Evolutionary conservation across 495 filamentous ascomycete species (phyloP), one percentile per base, ranked within the genome.

Genomic region (Cercophora scortea): DNA sequence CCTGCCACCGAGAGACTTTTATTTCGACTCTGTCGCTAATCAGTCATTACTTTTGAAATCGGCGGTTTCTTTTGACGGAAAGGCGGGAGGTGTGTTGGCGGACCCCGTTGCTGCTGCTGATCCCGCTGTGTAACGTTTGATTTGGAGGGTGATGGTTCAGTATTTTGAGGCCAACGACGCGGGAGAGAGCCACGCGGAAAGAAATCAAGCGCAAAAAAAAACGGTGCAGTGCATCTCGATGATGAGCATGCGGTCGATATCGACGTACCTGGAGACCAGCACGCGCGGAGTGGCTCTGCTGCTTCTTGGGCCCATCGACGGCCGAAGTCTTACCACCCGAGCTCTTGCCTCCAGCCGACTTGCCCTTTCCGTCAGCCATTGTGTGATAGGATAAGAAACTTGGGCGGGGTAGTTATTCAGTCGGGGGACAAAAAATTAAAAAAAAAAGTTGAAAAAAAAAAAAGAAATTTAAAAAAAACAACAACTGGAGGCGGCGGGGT

Each of bases 211-310:
- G 57, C 57, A n/a, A n/a, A n/a, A 57, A 42, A 56, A 40, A 25
- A 54, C 16, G 42, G 54, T 57, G 55, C 54, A 64, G 57, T 49
- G 12, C 41, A 43, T 38, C 36, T 10, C 13, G 36, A 25, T 25
- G 25, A 25, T 25, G 25, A 25, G 25, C 25, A 25, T 25, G 36
- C 36, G 10, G 8, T 38, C 36, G 36, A 32, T 35, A 10, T 15
- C 32, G 1, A 82, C 93, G 81, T 77, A 98, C 93, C 87, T 98
- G 93, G 64, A 98, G 81, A 71, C 93, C 93, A 71, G 93, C 93
- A 74, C 96, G 95, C 62, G 89, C 89, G 61, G 92, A 96, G 78
- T 98, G 93, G 64, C 90, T 96, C 76, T 96, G 92, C 72, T 97
- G 91, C 62, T 88, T 87, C 79, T 96, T 96, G 69, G 80, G 69